phyloP scores from a whole-genome alignment of 768 basidiomycete species.

The Crepidotus variabilis region DNA sequence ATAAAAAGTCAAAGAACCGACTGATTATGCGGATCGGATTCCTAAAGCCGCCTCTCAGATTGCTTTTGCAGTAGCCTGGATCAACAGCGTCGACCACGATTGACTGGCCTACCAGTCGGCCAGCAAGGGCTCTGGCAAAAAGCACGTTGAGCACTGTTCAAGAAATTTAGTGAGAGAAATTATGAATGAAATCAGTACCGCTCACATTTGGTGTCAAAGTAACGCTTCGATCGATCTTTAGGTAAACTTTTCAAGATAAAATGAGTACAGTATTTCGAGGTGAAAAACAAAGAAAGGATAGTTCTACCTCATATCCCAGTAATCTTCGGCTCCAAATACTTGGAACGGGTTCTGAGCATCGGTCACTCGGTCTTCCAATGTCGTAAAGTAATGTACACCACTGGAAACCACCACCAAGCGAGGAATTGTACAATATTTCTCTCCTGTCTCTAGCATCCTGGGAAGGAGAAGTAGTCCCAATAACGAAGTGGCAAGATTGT shows the following conservation, averaged over 20 bases:
- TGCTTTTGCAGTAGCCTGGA: conserved; percentile 38
- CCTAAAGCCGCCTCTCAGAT: conserved; percentile 22
- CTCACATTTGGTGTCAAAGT: conserved; percentile 33
- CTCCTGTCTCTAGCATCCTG: conserved; percentile 31
- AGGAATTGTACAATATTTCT: conserved; percentile 23
- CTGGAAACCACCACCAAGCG: conserved; percentile 40
- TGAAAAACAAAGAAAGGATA: background rate
- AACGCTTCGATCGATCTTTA: conserved; percentile 13
- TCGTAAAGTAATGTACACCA: conserved; percentile 32
- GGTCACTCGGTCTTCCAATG: conserved; percentile 18
- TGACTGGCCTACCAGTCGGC: conserved; percentile 18
- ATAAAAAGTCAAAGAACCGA: conserved; percentile 20
- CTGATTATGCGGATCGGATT: conserved; percentile 10
- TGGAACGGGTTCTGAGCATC: conserved; percentile 23
- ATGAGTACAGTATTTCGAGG: background rate
- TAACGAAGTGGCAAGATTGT: conserved; percentile 36
- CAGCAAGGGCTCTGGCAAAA: conserved; percentile 31
- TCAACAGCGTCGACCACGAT: conserved; percentile 30
- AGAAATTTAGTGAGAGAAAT: background rate
- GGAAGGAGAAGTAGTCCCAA: conserved; percentile 40
- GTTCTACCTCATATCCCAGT: conserved; percentile 8
- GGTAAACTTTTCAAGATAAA: background rate
- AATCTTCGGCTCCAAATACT: conserved; percentile 24
- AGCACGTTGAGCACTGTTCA: conserved; percentile 33
- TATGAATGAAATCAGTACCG: background rate